Evolutionary conservation across 106 monocot species (phyloP).

Genomic region (Acorus gramineus): DNA sequence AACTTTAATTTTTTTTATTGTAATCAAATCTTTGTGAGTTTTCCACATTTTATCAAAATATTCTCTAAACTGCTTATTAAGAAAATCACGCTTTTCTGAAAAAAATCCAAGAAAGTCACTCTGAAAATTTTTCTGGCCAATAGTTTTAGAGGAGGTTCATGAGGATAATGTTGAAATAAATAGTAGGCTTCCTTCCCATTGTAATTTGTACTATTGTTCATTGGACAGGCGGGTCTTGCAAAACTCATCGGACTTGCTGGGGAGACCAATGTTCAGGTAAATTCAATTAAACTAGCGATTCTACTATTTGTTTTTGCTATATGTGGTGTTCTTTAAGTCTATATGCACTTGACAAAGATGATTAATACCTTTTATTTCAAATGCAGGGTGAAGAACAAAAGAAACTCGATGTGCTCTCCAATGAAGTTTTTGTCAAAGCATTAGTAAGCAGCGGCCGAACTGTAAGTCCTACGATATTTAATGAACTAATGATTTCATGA

Average conservation of each 20-base stretch:
- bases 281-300: background rate
- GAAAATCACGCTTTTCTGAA: no score
- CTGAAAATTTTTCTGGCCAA: no score
- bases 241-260: constrained; percentile 93
- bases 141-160: no score
- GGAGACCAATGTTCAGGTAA: constrained; percentile 88
- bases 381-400: constrained; percentile 96
- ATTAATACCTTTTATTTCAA: background rate
- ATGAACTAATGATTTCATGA: background rate
- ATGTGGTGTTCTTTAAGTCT: background rate
- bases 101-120: no score
- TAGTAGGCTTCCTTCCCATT: background rate
- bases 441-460: constrained; percentile 84
- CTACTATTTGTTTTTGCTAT: background rate
- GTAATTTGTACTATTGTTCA: background rate
- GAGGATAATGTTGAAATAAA: no score
- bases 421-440: constrained; percentile 95
- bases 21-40: no score
- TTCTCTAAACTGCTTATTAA: no score
- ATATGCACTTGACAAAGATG: no score
- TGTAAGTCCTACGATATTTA: constrained; percentile 25
- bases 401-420: constrained; percentile 95
- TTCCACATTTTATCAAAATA: no score
- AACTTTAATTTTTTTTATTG: no score
- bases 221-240: constrained; percentile 81